phyloP scores from a whole-genome alignment of 495 filamentous ascomycete genomes.

The Xylaria acuta region DNA sequence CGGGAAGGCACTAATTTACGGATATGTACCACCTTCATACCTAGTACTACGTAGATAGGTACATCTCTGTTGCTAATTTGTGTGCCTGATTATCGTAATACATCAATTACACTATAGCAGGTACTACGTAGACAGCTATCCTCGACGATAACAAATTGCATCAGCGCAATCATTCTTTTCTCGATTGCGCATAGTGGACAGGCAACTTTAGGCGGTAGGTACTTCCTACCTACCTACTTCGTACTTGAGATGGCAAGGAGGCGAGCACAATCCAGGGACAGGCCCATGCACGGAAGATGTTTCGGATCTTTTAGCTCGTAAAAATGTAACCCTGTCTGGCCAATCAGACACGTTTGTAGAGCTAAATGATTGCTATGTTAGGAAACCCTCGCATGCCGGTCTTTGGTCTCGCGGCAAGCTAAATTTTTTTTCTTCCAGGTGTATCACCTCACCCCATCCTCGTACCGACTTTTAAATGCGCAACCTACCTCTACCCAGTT shows the following conservation, averaged over 20 bases:
- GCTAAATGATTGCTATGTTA: conserved; percentile 35
- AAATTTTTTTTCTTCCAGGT: background rate
- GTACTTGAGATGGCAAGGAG: background rate
- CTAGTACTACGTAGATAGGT: background rate
- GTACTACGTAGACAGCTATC: no score
- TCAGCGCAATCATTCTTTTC: background rate
- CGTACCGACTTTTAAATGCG: background rate
- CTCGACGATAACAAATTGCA: background rate
- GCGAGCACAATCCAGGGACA: background rate
- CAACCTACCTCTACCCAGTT: background rate
- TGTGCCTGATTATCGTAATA: background rate
- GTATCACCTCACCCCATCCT: background rate
- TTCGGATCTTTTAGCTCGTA: conserved; percentile 15
- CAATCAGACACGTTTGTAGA: conserved; percentile 29
- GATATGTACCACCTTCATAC: no score
- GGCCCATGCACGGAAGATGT: conserved; percentile 2
- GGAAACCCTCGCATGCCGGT: conserved; percentile 27
- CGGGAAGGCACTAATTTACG: background rate
- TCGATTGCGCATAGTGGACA: background rate
- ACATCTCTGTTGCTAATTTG: background rate
- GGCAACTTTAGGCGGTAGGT: background rate
- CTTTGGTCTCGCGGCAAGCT: background rate
- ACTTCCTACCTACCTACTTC: no score
- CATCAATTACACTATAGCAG: background rate
- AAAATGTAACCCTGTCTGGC: conserved; percentile 3